A percentile compares a stretch with the other conserved stretches of the same genome.
Evolutionary conservation across 352 stramenopile genomes (phyloP).

Genomic region (Phytophthora ramorum): DNA sequence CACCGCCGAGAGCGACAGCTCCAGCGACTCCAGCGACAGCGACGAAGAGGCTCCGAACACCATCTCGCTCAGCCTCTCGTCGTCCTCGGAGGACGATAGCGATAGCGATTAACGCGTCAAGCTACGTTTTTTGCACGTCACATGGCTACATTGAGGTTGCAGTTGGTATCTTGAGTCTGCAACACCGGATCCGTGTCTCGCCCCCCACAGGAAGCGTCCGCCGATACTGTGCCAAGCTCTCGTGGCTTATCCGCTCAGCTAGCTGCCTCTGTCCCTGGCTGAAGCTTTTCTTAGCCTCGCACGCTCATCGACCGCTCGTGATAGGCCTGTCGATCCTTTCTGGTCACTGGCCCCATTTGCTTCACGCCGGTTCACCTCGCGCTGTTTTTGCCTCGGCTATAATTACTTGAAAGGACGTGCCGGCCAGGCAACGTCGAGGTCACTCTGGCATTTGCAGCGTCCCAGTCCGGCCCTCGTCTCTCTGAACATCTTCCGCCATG

Average conservation of each 20-base stretch:
- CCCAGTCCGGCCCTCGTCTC: background rate
- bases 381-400: slow-evolving; percentile 12
- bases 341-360: no score
- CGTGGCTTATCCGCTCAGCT: no score
- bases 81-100: slow-evolving; percentile 64
- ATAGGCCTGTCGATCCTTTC: no score
- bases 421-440: background rate
- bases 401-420: slow-evolving; percentile 14
- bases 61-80: slow-evolving; percentile 80
- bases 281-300: background rate
- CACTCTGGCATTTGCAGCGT: slow-evolving; percentile 42
- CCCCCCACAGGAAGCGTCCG: no score
- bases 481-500: slow-evolving; percentile 35
- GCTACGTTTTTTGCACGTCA: slow-evolving; percentile 7
- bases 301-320: no score
- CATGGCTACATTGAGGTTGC: slow-evolving; percentile 6
- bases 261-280: no score
- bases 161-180: slow-evolving; percentile 1
- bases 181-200: background rate
- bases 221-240: no score
- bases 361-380: no score
- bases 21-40: slow-evolving; percentile 64
- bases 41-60: slow-evolving; percentile 66
- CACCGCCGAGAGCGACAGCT: slow-evolving; percentile 49
- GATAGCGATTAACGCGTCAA: slow-evolving; percentile 52